A percentile compares a stretch with the other conserved stretches of the same genome.
These are phyloP conservation scores for Colletotrichum horii DNA, from an alignment of 2,329 filamentous ascomycete species.

Conservation along the genomic window DNA sequence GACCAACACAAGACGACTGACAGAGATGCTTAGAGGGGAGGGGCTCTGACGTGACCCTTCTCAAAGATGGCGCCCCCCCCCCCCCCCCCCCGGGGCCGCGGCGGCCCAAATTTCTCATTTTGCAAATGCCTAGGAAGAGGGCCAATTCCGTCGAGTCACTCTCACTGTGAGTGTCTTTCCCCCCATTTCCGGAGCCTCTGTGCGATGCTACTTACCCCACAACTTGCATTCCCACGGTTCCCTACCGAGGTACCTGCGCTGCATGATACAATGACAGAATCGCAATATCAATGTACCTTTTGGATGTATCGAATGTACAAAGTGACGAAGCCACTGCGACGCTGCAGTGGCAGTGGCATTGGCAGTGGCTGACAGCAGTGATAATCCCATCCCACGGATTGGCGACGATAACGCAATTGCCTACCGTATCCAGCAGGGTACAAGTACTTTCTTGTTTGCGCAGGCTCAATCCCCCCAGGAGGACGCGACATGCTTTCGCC, in stretches of 20 bases:
- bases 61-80: not conserved
- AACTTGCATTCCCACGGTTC: slow-evolving; percentile 3
- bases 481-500: not conserved
- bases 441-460: not conserved
- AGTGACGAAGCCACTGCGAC: not conserved
- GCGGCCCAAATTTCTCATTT: not conserved
- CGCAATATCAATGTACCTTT: not conserved
- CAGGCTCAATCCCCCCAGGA: not conserved
- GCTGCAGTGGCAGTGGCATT: not conserved
- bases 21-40: not conserved
- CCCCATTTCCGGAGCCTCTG: slow-evolving; percentile 1
- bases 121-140: not conserved
- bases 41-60: not conserved
- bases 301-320: not conserved
- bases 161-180: not conserved
- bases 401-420: not conserved
- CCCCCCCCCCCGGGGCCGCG: too few relatives aligned
- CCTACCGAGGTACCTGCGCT: not conserved
- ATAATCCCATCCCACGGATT: not conserved
- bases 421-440: not conserved
- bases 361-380: not conserved
- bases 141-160: not conserved
- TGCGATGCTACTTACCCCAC: slow-evolving; percentile 17
- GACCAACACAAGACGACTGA: not conserved
- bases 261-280: not conserved